Base-by-base conservation (phyloP, 129 eudicot genomes). In the Pulicaria dysenterica region DNA sequence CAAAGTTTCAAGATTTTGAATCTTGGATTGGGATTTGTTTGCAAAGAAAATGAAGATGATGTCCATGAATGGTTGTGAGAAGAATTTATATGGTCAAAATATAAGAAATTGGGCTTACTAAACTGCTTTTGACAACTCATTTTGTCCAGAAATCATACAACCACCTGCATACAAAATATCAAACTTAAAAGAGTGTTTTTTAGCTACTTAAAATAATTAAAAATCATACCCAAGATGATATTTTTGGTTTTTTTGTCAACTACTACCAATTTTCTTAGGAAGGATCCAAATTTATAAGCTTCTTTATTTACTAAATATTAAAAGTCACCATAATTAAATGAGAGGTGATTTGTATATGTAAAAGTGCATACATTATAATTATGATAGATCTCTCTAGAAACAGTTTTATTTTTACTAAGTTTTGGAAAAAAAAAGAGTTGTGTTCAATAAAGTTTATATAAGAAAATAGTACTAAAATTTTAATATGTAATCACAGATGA, bases 81-180 rank as follows among this genome's bases (percentile, higher is more conserved):
- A 66, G 67, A 15, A 66, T 63, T 70, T 78, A 78, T 73, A 78
- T 78, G 77, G 73, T 70, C 43, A 42, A 38, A 6, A 51, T 61
- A 31, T 6, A 62, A 7, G 46, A 78, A 70, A 70, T 67, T 63
- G 53, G 77, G 63, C 82, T 73, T 78, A 70, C 82, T 78, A 70
- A 70, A 64, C 55, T 62, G 17, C 72, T 70, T 63, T 70, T 62
- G 82, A 78, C 82, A 78, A 70, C 82, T 78, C 77, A 70, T 78
- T 0, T 51, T 78, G 82, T 78, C 73, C 34, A 34, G 14, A 70
- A 62, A 78, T 59, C 73, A 31, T 70, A 70, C 77, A 70, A 70
- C 82, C 77, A 78, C 82, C 58, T 64, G 40, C 72, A 62, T 43
- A 78, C 82, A 70, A 50, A 43, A 62, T 78, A 78, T 70, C 73